Conservation (phyloP, 805 yeast species). For the Starmerella vaccinii region DNA sequence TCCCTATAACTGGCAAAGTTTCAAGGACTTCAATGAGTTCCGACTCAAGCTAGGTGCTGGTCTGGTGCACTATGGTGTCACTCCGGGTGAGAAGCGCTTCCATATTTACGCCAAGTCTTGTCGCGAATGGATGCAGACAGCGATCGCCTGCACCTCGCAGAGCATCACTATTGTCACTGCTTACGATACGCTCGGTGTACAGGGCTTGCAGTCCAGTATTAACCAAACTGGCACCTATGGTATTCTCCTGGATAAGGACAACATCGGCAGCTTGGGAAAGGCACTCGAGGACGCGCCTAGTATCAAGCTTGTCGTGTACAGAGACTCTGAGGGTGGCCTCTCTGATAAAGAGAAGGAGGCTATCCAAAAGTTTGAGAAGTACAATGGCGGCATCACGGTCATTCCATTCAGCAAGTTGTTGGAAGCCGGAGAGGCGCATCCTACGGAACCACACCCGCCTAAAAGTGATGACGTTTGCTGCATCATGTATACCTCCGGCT, state of each 20-base stretch:
- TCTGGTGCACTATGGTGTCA: slow-evolving; percentile 58
- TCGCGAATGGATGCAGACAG: slow-evolving; percentile 82
- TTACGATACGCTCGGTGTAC: slow-evolving; percentile 37
- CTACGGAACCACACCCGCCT: slow-evolving; percentile 36
- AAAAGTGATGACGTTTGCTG: slow-evolving; percentile 53
- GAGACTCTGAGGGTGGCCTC: slow-evolving; percentile 40
- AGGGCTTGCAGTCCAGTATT: slow-evolving; percentile 64
- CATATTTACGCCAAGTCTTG: slow-evolving; percentile 87
- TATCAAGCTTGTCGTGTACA: slow-evolving; percentile 62
- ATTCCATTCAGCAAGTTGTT: slow-evolving; percentile 55
- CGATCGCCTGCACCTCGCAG: slow-evolving; percentile 67
- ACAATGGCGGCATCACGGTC: slow-evolving; percentile 52
- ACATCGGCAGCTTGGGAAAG: slow-evolving; percentile 53
- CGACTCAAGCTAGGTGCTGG: slow-evolving; percentile 62
- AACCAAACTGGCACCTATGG: slow-evolving; percentile 69
- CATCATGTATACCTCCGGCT: slow-evolving; percentile 82
- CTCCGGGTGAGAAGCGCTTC: slow-evolving; percentile 53
- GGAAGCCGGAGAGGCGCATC: slow-evolving; percentile 48
- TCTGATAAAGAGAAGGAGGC: slow-evolving; percentile 48
- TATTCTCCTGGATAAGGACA: slow-evolving; percentile 71
- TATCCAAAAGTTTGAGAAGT: slow-evolving; percentile 53
- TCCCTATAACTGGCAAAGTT: slow-evolving; percentile 58
- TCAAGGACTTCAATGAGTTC: slow-evolving; percentile 42
- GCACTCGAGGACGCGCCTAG: slow-evolving; percentile 54
- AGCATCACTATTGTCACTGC: slow-evolving; percentile 86